Conservation (phyloP, 805 yeast genomes). For the Candida maesae region DNA sequence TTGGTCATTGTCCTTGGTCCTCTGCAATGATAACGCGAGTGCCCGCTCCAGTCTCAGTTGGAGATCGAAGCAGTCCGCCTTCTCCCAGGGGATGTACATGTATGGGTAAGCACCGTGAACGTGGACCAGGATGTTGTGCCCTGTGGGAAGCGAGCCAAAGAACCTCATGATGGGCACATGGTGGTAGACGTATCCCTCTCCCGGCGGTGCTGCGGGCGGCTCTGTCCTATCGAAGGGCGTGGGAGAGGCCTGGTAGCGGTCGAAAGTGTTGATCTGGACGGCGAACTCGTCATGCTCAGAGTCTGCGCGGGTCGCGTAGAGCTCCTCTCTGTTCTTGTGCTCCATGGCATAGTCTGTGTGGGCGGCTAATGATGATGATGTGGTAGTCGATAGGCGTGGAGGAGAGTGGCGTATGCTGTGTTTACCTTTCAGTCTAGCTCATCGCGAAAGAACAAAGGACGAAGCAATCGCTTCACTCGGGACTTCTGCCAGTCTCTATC, state of each 20-base stretch:
- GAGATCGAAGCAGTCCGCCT: slow-evolving; percentile 38
- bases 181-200: slow-evolving; percentile 26
- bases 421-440: slow-evolving; percentile 1
- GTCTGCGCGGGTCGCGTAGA: slow-evolving; percentile 11
- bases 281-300: slow-evolving; percentile 16
- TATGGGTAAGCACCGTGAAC: slow-evolving; percentile 87
- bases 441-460: not conserved
- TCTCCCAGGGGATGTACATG: slow-evolving; percentile 60
- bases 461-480: not conserved
- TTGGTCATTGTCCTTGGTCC: slow-evolving; percentile 11
- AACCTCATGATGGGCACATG: slow-evolving; percentile 75
- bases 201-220: slow-evolving; percentile 23
- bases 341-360: slow-evolving; percentile 9
- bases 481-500: not conserved
- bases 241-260: slow-evolving; percentile 60
- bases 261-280: slow-evolving; percentile 60
- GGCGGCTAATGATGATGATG: not conserved
- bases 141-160: slow-evolving; percentile 65
- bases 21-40: slow-evolving; percentile 37
- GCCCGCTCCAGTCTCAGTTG: slow-evolving; percentile 42
- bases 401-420: not conserved
- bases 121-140: slow-evolving; percentile 61
- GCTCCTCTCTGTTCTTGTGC: slow-evolving; percentile 16
- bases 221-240: slow-evolving; percentile 44
- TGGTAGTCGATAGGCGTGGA: not conserved